A percentile compares a stretch with the other conserved stretches of the same genome.
phyloP scores from a whole-genome alignment of 2,329 filamentous ascomycete genomes.

The Rugonectria rugulosa region DNA sequence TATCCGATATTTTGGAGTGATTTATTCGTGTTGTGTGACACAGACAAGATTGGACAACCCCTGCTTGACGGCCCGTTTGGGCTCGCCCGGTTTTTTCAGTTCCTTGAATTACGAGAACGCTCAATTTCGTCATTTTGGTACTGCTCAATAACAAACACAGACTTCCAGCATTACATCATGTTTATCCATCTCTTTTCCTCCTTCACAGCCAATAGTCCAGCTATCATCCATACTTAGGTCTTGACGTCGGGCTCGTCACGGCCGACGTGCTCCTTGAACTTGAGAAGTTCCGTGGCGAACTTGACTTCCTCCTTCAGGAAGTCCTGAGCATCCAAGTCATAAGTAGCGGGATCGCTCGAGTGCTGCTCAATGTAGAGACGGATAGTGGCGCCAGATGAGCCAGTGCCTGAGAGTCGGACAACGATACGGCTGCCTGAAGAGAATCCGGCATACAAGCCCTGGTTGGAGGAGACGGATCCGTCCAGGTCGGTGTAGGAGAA shows the following conservation, averaged over 20 bases:
- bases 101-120: constrained; percentile 37
- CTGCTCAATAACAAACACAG: constrained; percentile 34
- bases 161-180: constrained; percentile 29
- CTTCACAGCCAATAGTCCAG: constrained; percentile 2
- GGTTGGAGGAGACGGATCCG: constrained; percentile 92
- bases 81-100: constrained; percentile 17
- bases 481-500: constrained; percentile 99
- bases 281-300: constrained; percentile 83
- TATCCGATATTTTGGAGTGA: constrained; percentile 21
- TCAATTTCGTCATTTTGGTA: constrained; percentile 34
- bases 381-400: constrained; percentile 94
- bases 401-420: constrained; percentile 92
- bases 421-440: constrained; percentile 95
- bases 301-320: constrained; percentile 92
- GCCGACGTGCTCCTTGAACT: constrained; percentile 93
- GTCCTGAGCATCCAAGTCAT: constrained; percentile 85
- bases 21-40: constrained; percentile 26
- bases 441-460: constrained; percentile 94
- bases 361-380: constrained; percentile 98
- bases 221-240: constrained; percentile 67
- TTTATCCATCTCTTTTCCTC: constrained; percentile 26
- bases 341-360: constrained; percentile 80
- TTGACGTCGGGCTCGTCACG: constrained; percentile 95
- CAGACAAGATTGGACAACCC: constrained; percentile 21
- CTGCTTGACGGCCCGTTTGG: constrained; percentile 12